Conservation (phyloP, 2,329 filamentous ascomycete species). For the Blastomyces emzantsi region DNA sequence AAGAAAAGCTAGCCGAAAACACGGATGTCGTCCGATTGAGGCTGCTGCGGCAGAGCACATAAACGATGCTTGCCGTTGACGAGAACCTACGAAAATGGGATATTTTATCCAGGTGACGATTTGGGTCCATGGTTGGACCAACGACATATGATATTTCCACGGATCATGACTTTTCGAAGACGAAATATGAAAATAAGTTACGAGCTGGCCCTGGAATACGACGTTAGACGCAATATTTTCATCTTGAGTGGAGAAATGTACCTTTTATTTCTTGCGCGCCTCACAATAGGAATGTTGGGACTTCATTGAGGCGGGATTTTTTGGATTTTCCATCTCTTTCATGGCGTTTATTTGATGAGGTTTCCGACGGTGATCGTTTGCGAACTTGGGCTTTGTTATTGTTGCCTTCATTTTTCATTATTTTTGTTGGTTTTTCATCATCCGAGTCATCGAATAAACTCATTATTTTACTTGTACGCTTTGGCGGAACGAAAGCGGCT, state of each 20-base stretch:
- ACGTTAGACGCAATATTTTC: not conserved
- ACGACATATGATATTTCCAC: not conserved
- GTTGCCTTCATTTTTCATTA: not conserved
- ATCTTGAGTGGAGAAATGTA: not conserved
- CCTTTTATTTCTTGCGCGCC: conserved; percentile 3
- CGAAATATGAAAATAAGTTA: not conserved
- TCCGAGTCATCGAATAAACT: conserved; percentile 34
- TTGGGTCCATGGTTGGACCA: not conserved
- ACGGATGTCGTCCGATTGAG: conserved; percentile 1
- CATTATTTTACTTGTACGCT: conserved; percentile 25
- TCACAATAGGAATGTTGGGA: conserved; percentile 38
- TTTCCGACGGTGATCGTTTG: conserved; percentile 15
- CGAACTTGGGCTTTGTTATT: conserved; percentile 8
- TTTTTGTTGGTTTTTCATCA: conserved; percentile 14
- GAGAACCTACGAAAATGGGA: not conserved
- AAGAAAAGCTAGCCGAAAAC: not conserved
- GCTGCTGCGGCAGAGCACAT: not conserved
- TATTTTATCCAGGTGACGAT: not conserved
- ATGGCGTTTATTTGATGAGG: conserved; percentile 15
- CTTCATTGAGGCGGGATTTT: conserved; percentile 34
- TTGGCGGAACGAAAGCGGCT: not conserved
- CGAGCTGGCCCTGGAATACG: conserved; percentile 1
- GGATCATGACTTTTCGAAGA: not conserved
- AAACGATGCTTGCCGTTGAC: not conserved
- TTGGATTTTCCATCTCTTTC: conserved; percentile 24